Evolutionary conservation across 768 basidiomycete genomes (phyloP).

Genomic region (Cystofilobasidium capitatum): DNA sequence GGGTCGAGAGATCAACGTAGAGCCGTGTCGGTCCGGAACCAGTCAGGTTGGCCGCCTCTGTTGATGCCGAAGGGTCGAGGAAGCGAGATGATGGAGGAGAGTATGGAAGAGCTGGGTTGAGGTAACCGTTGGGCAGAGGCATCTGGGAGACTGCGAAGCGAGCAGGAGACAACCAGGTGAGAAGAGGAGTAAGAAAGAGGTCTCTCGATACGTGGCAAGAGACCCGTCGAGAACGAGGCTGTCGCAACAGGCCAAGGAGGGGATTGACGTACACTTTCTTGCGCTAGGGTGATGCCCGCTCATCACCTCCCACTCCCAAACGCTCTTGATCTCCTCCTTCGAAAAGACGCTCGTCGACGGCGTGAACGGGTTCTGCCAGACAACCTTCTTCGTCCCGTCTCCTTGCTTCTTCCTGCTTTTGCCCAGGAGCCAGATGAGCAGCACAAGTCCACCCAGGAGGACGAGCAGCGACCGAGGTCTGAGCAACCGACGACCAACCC

Average conservation of each 20-base stretch:
- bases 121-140: slow-evolving; percentile 51
- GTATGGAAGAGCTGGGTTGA: slow-evolving; percentile 34
- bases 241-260: slow-evolving; percentile 7
- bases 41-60: slow-evolving; percentile 47
- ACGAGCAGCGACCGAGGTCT: slow-evolving; percentile 38
- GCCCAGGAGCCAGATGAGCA: slow-evolving; percentile 21
- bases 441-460: slow-evolving; percentile 13
- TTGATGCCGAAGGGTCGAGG: slow-evolving; percentile 26
- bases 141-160: slow-evolving; percentile 56
- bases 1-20: slow-evolving; percentile 60
- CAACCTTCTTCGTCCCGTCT: neutral
- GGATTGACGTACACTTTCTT: slow-evolving; percentile 48
- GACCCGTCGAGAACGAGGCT: neutral
- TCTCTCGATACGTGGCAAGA: no score
- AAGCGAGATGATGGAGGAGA: slow-evolving; percentile 33
- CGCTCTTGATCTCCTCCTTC: slow-evolving; percentile 62
- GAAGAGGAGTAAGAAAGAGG: no score
- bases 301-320: slow-evolving; percentile 92
- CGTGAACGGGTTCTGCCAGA: slow-evolving; percentile 33
- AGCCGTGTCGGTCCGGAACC: slow-evolving; percentile 69
- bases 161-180: slow-evolving; percentile 16
- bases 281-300: slow-evolving; percentile 90
- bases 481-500: slow-evolving; percentile 51
- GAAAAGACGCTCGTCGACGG: slow-evolving; percentile 38
- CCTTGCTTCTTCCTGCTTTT: slow-evolving; percentile 6